A percentile compares a stretch with the other conserved stretches of the same genome.
Conservation (phyloP, 345 rosid genomes). For the Turnera subulata region DNA sequence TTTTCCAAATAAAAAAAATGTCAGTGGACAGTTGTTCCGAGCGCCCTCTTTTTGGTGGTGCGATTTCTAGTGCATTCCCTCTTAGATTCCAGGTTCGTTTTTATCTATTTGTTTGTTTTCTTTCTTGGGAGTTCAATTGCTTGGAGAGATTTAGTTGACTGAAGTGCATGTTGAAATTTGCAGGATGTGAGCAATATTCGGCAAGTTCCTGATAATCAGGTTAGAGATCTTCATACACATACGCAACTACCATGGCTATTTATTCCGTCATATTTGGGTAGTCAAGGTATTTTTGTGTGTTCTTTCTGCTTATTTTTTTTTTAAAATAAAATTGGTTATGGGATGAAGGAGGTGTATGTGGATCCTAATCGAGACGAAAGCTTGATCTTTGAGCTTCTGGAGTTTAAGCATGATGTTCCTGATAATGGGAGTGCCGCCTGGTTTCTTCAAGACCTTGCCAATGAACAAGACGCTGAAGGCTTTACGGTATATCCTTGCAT, state of each 20-base stretch:
- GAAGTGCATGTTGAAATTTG: background rate
- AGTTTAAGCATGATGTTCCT: constrained; percentile 57
- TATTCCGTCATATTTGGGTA: background rate
- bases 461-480: constrained; percentile 69
- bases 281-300: background rate
- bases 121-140: background rate
- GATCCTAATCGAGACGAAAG: constrained; percentile 84
- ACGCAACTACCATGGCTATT: background rate
- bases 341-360: constrained; percentile 61
- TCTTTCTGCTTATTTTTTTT: too few species aligned
- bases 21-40: constrained; percentile 6
- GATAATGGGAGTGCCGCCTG: constrained; percentile 62
- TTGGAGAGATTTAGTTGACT: background rate
- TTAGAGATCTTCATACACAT: constrained; percentile 14
- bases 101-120: background rate
- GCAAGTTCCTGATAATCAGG: constrained; percentile 80
- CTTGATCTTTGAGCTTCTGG: constrained; percentile 76
- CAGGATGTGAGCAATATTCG: constrained; percentile 75
- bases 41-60: constrained; percentile 61
- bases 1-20: too few species aligned
- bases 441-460: constrained; percentile 74
- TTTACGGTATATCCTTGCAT: constrained; percentile 37
- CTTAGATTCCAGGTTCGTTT: constrained; percentile 50
- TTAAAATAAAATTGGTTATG: background rate
- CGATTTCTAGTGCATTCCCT: constrained; percentile 47